A percentile compares a stretch with the other conserved stretches of the same genome.
Evolutionary conservation across 1,284 basidiomycete genomes (phyloP).

Genomic region (Ceratobasidium sp.): DNA sequence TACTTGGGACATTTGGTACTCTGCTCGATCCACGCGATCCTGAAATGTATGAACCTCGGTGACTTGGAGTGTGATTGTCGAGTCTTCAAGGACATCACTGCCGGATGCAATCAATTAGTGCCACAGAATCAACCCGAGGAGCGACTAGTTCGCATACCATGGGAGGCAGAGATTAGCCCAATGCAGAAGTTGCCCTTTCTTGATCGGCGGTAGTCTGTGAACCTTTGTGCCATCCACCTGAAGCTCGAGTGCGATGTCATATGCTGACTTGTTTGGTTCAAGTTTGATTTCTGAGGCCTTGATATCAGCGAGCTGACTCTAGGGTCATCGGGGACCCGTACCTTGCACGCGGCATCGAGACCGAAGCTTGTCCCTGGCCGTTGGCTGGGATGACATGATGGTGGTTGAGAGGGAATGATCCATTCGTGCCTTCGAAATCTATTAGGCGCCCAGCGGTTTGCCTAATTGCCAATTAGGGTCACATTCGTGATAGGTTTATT

Average conservation of each 20-base stretch:
- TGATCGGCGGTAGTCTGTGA: slow-evolving; percentile 1
- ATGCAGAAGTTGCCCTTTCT: neutral
- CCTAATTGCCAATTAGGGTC: no score
- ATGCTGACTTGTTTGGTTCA: neutral
- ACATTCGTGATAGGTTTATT: no score
- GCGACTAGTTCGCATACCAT: neutral
- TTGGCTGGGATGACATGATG: no score
- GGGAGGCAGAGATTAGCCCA: neutral
- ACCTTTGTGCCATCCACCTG: neutral
- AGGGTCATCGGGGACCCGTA: no score
- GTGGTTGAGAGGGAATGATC: no score
- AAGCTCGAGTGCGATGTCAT: neutral
- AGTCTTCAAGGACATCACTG: neutral
- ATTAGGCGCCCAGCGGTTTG: no score
- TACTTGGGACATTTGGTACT: neutral
- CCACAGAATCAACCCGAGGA: no score
- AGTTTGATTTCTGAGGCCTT: neutral
- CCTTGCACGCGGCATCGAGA: no score
- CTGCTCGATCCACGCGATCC: neutral
- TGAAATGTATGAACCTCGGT: slow-evolving; percentile 5
- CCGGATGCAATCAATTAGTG: no score
- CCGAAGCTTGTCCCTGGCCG: no score
- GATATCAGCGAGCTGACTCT: no score
- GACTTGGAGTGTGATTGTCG: neutral
- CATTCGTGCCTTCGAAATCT: no score